Evolutionary conservation across 2,329 filamentous ascomycete species (phyloP), one percentile per base, ranked within the genome.

Genomic region (Stylonectria norvegica): DNA sequence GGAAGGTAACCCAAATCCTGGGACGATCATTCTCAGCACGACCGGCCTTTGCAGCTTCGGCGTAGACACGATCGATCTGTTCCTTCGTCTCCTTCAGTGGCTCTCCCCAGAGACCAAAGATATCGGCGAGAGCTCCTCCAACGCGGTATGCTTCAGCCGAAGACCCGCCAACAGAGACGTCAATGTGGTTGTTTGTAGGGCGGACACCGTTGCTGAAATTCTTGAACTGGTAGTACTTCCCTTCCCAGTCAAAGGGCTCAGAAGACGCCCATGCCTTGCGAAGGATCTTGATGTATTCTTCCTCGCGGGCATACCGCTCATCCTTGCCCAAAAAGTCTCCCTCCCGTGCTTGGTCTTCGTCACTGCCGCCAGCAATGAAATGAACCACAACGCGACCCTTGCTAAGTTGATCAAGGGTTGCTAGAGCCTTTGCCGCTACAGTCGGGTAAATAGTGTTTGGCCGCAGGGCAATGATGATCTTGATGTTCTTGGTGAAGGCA

Each of bases 51-150:
- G 67, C 73, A 0, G 78, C 73, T 50, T 76, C 78, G 3, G 70
- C 74, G 47, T 79, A 79, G 54, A 82, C 75, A 15, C 71, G 69
- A 47, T 79, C 75, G 48, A 82, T 79, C 56, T 82, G 78, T 52
- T 81, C 67, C 59, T 76, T 77, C 1, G 78, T 81, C 55, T 82
- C 78, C 60, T 80, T 79, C 2, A 81, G 63, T 1, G 78, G 78
- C 52, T 82, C 78, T 9, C 78, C 78, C 78, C 78, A 82, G 4
- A 82, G 70, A 0, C 78, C 78, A 46, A 81, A 81, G 50, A 82
- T 82, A 47, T 82, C 78, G 19, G 71, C 78, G 2, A 80, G 65
- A 0, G 70, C 63, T 19, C 78, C 78, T 17, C 78, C 78, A 27
- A 80, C 66, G 16, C 77, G 73, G 58, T 81, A 81, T 0, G 78